phyloP scores from a whole-genome alignment of 805 yeast genomes.

The Kuraishia hungarica region DNA sequence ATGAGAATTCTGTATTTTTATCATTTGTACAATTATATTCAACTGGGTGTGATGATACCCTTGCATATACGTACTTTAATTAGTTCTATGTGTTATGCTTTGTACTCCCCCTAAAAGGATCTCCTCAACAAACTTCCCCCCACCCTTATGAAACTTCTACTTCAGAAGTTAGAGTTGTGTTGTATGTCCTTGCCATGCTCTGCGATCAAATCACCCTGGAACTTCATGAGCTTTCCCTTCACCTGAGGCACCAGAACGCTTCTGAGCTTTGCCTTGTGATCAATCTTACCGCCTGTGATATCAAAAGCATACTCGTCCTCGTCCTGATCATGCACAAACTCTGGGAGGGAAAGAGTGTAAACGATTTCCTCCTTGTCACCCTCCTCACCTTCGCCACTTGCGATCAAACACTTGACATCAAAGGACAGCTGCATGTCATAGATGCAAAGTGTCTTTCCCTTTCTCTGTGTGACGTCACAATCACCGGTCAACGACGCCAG shows the following conservation, averaged over 20 bases:
- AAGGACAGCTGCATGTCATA: conserved; percentile 56
- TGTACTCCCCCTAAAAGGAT: neutral
- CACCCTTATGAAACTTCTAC: no score
- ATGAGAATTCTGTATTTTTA: neutral
- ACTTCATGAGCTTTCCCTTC: conserved; percentile 37
- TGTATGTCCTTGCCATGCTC: conserved; percentile 60
- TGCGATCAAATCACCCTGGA: conserved; percentile 53
- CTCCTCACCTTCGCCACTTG: conserved; percentile 19
- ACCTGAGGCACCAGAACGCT: conserved; percentile 44
- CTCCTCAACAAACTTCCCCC: no score
- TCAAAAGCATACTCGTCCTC: conserved; percentile 54
- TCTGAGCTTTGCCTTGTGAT: conserved; percentile 29
- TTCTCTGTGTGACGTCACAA: conserved; percentile 78
- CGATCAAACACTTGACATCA: conserved; percentile 27
- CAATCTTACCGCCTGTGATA: conserved; percentile 30
- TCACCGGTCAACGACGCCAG: conserved; percentile 52
- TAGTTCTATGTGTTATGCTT: neutral
- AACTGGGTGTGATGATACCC: no score
- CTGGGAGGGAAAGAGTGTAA: conserved; percentile 47
- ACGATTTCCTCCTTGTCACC: conserved; percentile 19
- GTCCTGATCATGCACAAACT: conserved; percentile 70
- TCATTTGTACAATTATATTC: no score
- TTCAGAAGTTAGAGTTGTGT: conserved; percentile 30
- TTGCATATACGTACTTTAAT: neutral
- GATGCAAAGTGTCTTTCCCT: conserved; percentile 71